A percentile compares a stretch with the other conserved stretches of the same genome.
These are phyloP conservation scores for Claviceps maximensis DNA, from an alignment of 2,329 filamentous ascomycete species.

Conservation along the genomic window DNA sequence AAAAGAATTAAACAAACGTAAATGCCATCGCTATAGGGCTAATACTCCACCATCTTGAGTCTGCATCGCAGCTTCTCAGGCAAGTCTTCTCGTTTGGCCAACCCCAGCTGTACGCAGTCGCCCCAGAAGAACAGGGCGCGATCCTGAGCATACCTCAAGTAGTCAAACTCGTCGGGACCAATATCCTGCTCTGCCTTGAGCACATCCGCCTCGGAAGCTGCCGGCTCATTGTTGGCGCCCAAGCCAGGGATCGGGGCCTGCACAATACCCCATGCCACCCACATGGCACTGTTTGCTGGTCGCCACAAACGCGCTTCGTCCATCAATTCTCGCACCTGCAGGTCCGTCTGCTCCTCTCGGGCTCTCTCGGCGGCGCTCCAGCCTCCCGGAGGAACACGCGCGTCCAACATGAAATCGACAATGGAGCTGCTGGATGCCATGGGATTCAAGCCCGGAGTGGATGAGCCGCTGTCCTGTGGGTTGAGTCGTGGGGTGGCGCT, in stretches of 20 bases:
- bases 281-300: slow-evolving; percentile 73
- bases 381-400: slow-evolving; percentile 41
- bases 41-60: slow-evolving; percentile 60
- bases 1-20: neutral
- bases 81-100: slow-evolving; percentile 64
- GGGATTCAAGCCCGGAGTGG: slow-evolving; percentile 24
- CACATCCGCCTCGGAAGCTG: slow-evolving; percentile 21
- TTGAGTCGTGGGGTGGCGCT: slow-evolving; percentile 37
- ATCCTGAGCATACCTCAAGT: slow-evolving; percentile 81
- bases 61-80: slow-evolving; percentile 49
- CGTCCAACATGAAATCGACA: slow-evolving; percentile 71
- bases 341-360: slow-evolving; percentile 51
- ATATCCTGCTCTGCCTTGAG: slow-evolving; percentile 33
- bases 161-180: slow-evolving; percentile 74
- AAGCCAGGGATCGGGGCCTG: slow-evolving; percentile 78
- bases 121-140: slow-evolving; percentile 91
- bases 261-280: slow-evolving; percentile 93
- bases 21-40: slow-evolving; percentile 7
- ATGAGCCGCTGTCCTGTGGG: slow-evolving; percentile 27
- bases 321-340: slow-evolving; percentile 55
- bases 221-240: slow-evolving; percentile 29
- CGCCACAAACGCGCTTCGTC: slow-evolving; percentile 78
- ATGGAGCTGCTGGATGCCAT: slow-evolving; percentile 36
- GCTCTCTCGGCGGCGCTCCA: slow-evolving; percentile 41
- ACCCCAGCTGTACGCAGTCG: slow-evolving; percentile 64